These are phyloP conservation scores for Amphichorda felina DNA, from an alignment of 2,329 filamentous ascomycete species.

Conservation along the genomic window DNA sequence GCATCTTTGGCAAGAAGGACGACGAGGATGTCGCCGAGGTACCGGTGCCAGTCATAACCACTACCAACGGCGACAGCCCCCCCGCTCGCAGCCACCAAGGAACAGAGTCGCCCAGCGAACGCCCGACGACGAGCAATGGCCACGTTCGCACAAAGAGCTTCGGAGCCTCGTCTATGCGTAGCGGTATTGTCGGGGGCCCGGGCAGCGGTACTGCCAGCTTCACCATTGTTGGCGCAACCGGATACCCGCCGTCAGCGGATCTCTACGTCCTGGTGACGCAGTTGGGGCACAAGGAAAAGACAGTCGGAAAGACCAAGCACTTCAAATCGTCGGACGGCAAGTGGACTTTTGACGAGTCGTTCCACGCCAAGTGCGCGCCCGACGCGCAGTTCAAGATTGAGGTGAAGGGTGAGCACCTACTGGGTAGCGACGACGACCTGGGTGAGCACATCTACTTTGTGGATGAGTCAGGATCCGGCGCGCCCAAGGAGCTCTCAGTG, in stretches of 20 bases:
- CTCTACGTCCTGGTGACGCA: conserved; percentile 67
- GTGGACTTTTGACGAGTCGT: conserved; percentile 65
- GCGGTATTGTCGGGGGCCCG: conserved; percentile 44
- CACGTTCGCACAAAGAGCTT: conserved; percentile 46
- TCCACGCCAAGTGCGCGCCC: conserved; percentile 65
- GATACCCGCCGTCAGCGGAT: conserved; percentile 65
- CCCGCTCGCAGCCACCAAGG: neutral
- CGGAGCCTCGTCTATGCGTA: conserved; percentile 56
- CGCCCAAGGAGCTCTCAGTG: conserved; percentile 63
- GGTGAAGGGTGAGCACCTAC: conserved; percentile 75
- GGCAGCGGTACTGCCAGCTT: conserved; percentile 70
- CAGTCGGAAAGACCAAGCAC: conserved; percentile 85
- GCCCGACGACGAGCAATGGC: conserved; percentile 13
- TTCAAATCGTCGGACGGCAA: conserved; percentile 59
- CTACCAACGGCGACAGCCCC: conserved; percentile 13
- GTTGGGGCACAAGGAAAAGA: conserved; percentile 57
- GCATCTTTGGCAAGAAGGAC: conserved; percentile 64
- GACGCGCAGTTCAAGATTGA: conserved; percentile 80
- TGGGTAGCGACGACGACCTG: conserved; percentile 71
- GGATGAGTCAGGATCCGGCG: conserved; percentile 59
- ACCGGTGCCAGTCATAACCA: conserved; percentile 17
- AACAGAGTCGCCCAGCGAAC: conserved; percentile 1
- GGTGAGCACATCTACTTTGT: conserved; percentile 86
- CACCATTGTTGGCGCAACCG: conserved; percentile 65
- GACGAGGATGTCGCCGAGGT: conserved; percentile 43